Evolutionary conservation across 225 moss, liverwort and hornwort species (phyloP).

Genomic region (Rhytidiadelphus loreus): DNA sequence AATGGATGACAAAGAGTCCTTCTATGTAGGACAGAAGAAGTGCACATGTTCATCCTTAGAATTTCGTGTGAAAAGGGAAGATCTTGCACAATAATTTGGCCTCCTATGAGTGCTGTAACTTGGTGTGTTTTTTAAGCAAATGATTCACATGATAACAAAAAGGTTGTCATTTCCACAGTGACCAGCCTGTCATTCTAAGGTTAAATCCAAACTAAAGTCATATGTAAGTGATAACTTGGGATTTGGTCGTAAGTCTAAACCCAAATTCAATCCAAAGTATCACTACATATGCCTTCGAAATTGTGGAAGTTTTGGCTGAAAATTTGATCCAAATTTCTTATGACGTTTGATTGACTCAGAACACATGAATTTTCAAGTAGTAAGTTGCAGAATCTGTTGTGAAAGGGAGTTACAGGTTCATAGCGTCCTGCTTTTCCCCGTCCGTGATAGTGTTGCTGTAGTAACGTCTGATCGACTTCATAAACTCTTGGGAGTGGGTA

Average conservation of each 20-base stretch:
- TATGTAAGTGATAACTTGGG: neutral
- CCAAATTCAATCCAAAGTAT: no score
- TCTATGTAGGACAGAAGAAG: neutral
- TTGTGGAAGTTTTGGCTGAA: neutral
- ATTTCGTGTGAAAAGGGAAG: no score
- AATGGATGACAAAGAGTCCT: neutral
- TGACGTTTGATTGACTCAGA: neutral
- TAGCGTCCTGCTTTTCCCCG: constrained; percentile 96
- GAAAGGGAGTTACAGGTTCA: constrained; percentile 42
- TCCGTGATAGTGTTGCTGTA: constrained; percentile 96
- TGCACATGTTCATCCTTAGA: neutral
- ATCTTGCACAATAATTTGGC: no score
- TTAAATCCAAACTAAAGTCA: neutral
- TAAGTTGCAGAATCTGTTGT: neutral
- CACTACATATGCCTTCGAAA: neutral
- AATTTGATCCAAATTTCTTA: neutral
- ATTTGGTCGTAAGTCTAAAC: neutral
- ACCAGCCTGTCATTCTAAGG: neutral
- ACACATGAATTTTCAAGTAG: neutral
- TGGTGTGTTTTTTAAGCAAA: neutral
- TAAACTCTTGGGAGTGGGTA: constrained; percentile 79
- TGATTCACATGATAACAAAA: neutral
- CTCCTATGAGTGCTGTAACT: neutral
- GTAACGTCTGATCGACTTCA: constrained; percentile 86
- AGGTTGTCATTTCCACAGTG: neutral